phyloP scores from a whole-genome alignment of 352 stramenopile species.

The Pythium sukuiense region DNA sequence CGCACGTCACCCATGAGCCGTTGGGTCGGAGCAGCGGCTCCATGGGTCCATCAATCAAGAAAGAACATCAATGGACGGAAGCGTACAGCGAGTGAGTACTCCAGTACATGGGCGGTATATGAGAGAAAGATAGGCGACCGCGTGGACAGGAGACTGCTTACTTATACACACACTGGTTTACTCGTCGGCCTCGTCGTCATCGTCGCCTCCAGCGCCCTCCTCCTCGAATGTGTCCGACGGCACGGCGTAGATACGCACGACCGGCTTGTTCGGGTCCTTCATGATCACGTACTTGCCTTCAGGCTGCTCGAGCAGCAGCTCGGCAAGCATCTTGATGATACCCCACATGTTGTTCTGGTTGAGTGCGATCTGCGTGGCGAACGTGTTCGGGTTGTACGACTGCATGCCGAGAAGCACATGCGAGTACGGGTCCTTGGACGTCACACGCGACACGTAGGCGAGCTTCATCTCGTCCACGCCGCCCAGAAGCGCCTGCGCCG shows the following conservation, averaged over 20 bases:
- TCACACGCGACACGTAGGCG: constrained; percentile 94
- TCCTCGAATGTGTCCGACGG: constrained; percentile 96
- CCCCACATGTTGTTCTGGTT: constrained; percentile 99
- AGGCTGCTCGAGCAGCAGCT: constrained; percentile 93
- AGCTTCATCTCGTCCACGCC: constrained; percentile 98
- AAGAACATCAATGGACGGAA: not conserved
- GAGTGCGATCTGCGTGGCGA: constrained; percentile 97
- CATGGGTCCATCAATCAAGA: not conserved
- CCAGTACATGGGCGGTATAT: too few species aligned
- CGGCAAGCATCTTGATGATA: constrained; percentile 93
- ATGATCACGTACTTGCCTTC: constrained; percentile 99
- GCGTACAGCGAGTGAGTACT: not conserved
- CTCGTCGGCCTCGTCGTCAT: constrained; percentile 51
- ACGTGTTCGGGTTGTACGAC: constrained; percentile 96
- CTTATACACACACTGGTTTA: constrained; percentile 24
- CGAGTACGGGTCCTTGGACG: constrained; percentile 94
- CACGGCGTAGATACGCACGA: constrained; percentile 96
- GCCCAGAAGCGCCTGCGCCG: constrained; percentile 93
- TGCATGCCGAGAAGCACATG: constrained; percentile 96
- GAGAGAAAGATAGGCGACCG: too few species aligned
- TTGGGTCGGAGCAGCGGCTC: not conserved
- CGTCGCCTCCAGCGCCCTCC: constrained; percentile 62
- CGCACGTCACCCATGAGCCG: not conserved
- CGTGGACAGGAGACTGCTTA: not conserved
- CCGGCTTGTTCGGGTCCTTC: constrained; percentile 97